A percentile compares a stretch with the other conserved stretches of the same genome.
Evolutionary conservation across 768 basidiomycete species (phyloP).

Genomic region (Rhizopogon vulgaris): DNA sequence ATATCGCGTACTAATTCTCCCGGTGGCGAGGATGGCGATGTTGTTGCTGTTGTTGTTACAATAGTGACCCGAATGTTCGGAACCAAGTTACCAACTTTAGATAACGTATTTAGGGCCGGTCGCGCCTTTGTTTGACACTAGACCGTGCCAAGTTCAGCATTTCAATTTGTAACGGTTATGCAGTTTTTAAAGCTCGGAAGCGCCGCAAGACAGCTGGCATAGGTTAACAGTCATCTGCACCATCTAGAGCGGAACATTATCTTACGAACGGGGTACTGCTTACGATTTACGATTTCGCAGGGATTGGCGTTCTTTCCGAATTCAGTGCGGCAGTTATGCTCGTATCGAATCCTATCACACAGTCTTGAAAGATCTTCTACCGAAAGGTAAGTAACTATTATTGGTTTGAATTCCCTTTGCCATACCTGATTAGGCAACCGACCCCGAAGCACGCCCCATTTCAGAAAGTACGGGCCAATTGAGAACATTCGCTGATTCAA

Average conservation of each 20-base stretch:
- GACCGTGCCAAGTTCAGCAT: constrained; percentile 5
- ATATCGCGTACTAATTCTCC: constrained; percentile 14
- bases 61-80: constrained; percentile 17
- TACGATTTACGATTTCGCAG: not conserved
- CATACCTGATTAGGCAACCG: constrained; percentile 12
- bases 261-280: not conserved
- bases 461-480: constrained; percentile 10
- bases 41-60: too few species aligned
- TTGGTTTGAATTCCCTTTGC: constrained; percentile 11
- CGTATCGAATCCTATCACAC: constrained; percentile 1
- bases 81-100: constrained; percentile 3
- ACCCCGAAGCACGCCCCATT: constrained; percentile 13
- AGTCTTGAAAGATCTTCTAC: constrained; percentile 2
- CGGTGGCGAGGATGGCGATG: constrained; percentile 28
- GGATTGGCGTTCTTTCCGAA: constrained; percentile 5
- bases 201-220: constrained; percentile 12
- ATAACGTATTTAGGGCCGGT: constrained; percentile 15
- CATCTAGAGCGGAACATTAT: not conserved
- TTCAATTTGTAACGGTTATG: constrained; percentile 7
- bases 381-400: constrained; percentile 12
- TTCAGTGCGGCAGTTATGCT: not conserved
- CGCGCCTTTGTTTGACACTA: constrained; percentile 3
- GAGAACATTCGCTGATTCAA: constrained; percentile 23
- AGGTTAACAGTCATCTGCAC: not conserved
- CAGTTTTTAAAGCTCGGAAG: constrained; percentile 3